Base-by-base conservation (phyloP, 768 basidiomycete genomes). In the Pisolithus microcarpus region DNA sequence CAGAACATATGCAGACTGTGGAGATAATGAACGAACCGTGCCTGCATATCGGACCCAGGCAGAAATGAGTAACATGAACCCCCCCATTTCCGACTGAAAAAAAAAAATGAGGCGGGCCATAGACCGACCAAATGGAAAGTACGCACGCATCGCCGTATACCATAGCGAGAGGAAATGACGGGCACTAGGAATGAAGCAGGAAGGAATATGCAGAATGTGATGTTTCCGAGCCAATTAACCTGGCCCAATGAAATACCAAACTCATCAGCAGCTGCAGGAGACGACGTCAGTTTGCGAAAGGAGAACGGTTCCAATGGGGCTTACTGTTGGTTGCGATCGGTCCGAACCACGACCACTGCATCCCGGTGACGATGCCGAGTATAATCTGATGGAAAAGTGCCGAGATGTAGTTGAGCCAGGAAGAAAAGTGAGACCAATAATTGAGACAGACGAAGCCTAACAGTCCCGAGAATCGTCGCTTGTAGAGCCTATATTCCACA, bases 291-390 rank as follows among this genome's bases (percentile, higher is more conserved):
- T n/a, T 31, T 43, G 18, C 31, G 44, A 46, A 19, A 18, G n/a
- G 18, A 34, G 7, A 53, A n/a, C 5, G 28, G 1, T 15, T 4
- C 2, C 21, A 15, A 1, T n/a, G 19, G 15, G 28, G 53, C 73
- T 39, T 44, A 89, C 88, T 72, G 58, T 82, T 64, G 38, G 80
- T 81, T 0, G 89, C 72, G 49, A 93, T 91, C 3, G 90, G 86
- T 4, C 89, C 88, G 59, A 91, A 92, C 88, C 88, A 92, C 4
- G 85, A 76, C 78, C 81, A 82, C 7, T 76, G 68, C 82, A 87
- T 80, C 6, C 78, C 87, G 2, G 75, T 70, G 10, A 81, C 74
- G 38, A 84, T 62, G 49, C 81, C 85, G 30, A 91, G 67, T 28
- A 84, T 28, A 9, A 84, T 71, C 87, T 87, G 46, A 3, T 15